These are phyloP conservation scores for Bipolaris victoriae DNA, from an alignment of 2,329 filamentous ascomycete genomes.

Conservation along the genomic window DNA sequence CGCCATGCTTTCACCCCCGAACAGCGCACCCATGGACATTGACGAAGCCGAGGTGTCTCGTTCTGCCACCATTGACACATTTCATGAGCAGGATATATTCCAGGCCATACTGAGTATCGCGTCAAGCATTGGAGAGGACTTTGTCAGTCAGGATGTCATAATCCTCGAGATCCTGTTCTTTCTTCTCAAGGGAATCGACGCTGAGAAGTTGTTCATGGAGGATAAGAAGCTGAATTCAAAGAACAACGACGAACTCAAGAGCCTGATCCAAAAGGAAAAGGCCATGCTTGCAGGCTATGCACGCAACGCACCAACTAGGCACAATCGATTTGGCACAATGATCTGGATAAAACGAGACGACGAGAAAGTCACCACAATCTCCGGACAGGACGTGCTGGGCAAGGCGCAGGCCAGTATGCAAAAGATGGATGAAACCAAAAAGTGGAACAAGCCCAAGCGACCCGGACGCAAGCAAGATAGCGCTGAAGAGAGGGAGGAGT, in stretches of 20 bases:
- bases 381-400: slow-evolving; percentile 83
- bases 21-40: slow-evolving; percentile 76
- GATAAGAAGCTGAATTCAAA: slow-evolving; percentile 72
- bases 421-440: slow-evolving; percentile 91
- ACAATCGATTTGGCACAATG: slow-evolving; percentile 96
- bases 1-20: slow-evolving; percentile 78
- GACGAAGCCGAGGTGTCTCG: slow-evolving; percentile 89
- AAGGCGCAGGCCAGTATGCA: slow-evolving; percentile 74
- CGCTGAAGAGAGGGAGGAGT: slow-evolving; percentile 61
- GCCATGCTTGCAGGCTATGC: slow-evolving; percentile 80
- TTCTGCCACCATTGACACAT: slow-evolving; percentile 85
- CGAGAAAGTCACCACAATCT: slow-evolving; percentile 82
- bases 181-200: slow-evolving; percentile 85
- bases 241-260: slow-evolving; percentile 74
- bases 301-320: slow-evolving; percentile 79
- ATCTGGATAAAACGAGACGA: slow-evolving; percentile 92
- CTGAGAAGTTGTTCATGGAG: slow-evolving; percentile 83
- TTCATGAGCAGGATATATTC: slow-evolving; percentile 89
- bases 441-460: slow-evolving; percentile 80
- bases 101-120: slow-evolving; percentile 83
- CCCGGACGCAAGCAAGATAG: slow-evolving; percentile 49
- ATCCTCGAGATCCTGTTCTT: slow-evolving; percentile 92
- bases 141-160: slow-evolving; percentile 85
- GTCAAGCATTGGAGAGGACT: slow-evolving; percentile 93
- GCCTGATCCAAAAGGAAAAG: slow-evolving; percentile 79